A percentile compares a stretch with the other conserved stretches of the same genome.
These are phyloP conservation scores for Cyberlindnera euphorbiae DNA, from an alignment of 805 yeast species.

Conservation along the genomic window DNA sequence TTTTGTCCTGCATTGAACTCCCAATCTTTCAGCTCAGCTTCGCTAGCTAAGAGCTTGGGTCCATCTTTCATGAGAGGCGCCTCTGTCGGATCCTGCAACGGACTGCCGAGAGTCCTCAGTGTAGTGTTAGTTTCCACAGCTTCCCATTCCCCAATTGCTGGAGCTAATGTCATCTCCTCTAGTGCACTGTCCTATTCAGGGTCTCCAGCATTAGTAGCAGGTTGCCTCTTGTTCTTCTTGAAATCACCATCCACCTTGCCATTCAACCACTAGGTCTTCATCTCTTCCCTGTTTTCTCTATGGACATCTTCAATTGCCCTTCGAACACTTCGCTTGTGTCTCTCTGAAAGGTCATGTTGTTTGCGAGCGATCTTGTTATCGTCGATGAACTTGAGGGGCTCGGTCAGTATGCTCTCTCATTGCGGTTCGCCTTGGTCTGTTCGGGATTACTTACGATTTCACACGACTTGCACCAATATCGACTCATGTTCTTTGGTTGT, in stretches of 20 bases:
- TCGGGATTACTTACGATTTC: constrained; percentile 30
- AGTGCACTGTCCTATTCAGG: no score
- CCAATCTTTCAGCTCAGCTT: constrained; percentile 28
- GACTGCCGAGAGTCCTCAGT: no score
- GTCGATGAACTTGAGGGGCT: constrained; percentile 32
- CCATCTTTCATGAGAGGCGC: no score
- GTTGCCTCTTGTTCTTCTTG: no score
- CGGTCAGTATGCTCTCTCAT: neutral
- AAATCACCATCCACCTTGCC: no score
- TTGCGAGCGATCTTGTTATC: constrained; percentile 29
- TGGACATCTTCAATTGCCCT: constrained; percentile 26
- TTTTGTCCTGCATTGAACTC: constrained; percentile 19
- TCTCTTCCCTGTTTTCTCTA: constrained; percentile 20
- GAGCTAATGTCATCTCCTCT: no score
- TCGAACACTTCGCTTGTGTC: constrained; percentile 26
- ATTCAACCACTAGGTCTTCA: constrained; percentile 2
- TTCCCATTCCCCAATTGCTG: no score
- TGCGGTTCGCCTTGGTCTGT: neutral
- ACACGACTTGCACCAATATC: constrained; percentile 29
- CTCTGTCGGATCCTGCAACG: no score
- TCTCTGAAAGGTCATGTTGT: constrained; percentile 31
- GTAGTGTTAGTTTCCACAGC: no score
- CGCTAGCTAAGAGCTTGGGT: constrained; percentile 12
- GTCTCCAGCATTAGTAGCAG: no score
- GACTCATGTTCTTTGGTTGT: no score